Conservation (phyloP, 2,329 filamentous ascomycete species). For the Colletotrichum chrysophilum region DNA sequence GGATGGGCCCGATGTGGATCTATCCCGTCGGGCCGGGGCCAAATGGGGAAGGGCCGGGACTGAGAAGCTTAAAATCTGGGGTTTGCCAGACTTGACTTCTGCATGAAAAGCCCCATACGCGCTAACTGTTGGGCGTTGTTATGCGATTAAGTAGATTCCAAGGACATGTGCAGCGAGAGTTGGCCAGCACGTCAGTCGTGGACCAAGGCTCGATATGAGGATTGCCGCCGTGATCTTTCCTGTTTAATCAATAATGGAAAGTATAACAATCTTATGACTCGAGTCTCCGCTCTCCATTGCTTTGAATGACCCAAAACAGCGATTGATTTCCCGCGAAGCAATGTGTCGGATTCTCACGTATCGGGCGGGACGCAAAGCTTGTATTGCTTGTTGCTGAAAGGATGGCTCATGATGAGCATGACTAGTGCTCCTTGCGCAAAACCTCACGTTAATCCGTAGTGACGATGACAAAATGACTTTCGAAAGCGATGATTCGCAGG, state of each 20-base stretch:
- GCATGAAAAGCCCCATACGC: neutral
- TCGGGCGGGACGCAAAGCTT: neutral
- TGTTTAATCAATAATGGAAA: neutral
- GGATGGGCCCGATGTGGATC: neutral
- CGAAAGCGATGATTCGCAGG: fast-evolving
- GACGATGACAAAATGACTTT: fast-evolving
- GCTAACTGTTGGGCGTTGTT: fast-evolving
- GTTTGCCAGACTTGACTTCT: fast-evolving
- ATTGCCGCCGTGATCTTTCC: neutral
- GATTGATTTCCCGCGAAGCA: fast-evolving
- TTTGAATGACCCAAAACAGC: fast-evolving
- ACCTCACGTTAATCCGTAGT: neutral
- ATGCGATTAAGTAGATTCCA: neutral
- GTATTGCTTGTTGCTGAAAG: neutral
- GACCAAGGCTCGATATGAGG: neutral
- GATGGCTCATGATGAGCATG: neutral
- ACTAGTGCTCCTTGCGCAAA: fast-evolving
- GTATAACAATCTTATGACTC: neutral
- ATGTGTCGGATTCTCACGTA: neutral
- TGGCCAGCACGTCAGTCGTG: neutral
- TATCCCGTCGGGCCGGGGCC: neutral
- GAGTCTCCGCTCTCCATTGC: fast-evolving
- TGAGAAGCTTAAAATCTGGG: neutral
- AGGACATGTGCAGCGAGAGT: neutral
- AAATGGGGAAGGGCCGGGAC: neutral